phyloP scores from a whole-genome alignment of 1,284 basidiomycete genomes.

The Puccinia hordei region DNA sequence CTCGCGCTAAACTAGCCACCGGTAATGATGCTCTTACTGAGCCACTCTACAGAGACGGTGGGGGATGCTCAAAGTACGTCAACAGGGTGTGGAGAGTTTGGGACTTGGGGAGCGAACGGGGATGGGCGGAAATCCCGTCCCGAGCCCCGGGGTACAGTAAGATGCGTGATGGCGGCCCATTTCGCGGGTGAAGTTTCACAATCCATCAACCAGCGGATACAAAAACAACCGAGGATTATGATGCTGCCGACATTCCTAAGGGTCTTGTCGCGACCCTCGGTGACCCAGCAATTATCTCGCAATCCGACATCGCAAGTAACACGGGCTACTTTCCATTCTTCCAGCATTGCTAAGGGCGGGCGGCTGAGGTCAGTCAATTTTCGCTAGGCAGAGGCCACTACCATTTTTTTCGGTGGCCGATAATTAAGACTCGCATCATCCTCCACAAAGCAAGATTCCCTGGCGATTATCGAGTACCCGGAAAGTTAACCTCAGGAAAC shows the following conservation, averaged over 20 bases:
- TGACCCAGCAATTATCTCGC: background rate
- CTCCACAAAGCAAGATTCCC: slow-evolving; percentile 45
- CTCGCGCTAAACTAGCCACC: no score
- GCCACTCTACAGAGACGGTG: no score
- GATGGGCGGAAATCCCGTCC: no score
- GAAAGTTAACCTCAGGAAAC: slow-evolving; percentile 51
- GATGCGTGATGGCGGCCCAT: no score
- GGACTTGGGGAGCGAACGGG: no score
- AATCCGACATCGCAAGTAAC: background rate
- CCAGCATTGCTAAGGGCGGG: background rate
- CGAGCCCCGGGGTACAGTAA: no score
- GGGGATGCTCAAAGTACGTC: no score
- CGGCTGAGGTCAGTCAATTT: slow-evolving; percentile 19
- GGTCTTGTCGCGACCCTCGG: background rate
- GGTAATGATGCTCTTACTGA: no score
- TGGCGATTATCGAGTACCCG: slow-evolving; percentile 50
- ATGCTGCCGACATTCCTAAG: slow-evolving; percentile 18
- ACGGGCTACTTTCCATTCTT: slow-evolving; percentile 13
- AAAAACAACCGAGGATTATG: background rate
- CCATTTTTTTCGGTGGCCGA: background rate
- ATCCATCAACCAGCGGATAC: background rate
- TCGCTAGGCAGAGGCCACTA: background rate
- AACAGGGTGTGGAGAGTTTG: no score
- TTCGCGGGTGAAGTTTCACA: background rate
- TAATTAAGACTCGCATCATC: background rate